These are phyloP conservation scores for Hyphopichia burtonii DNA, from an alignment of 1,139 yeast genomes.

Conservation along the genomic window DNA sequence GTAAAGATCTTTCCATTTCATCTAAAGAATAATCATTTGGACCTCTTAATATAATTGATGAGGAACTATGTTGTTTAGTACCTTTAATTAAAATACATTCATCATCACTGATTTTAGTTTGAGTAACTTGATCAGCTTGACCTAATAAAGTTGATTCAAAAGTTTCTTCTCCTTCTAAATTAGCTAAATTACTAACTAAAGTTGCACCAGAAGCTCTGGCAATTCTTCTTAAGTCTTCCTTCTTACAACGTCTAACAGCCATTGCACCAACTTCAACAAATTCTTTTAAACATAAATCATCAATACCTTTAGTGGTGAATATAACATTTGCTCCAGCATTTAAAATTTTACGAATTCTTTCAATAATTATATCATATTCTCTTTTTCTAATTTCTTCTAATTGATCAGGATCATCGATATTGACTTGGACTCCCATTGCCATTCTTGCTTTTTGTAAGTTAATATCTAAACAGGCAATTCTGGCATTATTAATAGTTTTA, in stretches of 20 bases:
- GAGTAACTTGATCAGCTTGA: conserved; percentile 86
- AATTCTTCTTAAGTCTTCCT: conserved; percentile 93
- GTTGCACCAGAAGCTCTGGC: conserved; percentile 99
- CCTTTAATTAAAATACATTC: conserved; percentile 96
- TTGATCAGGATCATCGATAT: conserved; percentile 96
- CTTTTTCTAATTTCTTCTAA: conserved; percentile 93
- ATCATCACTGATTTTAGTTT: conserved; percentile 91
- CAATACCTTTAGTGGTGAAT: conserved; percentile 96
- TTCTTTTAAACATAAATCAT: conserved; percentile 91
- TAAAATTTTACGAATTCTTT: conserved; percentile 83
- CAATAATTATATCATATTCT: conserved; percentile 88
- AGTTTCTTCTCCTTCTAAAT: conserved; percentile 96
- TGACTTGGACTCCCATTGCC: conserved; percentile 98
- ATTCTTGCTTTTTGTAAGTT: conserved; percentile 94
- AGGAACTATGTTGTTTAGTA: conserved; percentile 88
- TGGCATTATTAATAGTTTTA: conserved; percentile 68
- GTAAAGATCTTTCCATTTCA: conserved; percentile 97
- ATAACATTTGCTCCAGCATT: conserved; percentile 96
- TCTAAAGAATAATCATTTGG: conserved; percentile 95
- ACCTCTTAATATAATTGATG: conserved; percentile 92
- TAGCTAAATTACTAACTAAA: conserved; percentile 79
- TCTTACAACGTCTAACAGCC: conserved; percentile 98
- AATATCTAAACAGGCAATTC: conserved; percentile 91
- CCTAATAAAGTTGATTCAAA: conserved; percentile 89
- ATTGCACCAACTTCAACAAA: conserved; percentile 94